Evolutionary conservation across 441 rosid species (phyloP).

Genomic region (Euphorbia corollata): DNA sequence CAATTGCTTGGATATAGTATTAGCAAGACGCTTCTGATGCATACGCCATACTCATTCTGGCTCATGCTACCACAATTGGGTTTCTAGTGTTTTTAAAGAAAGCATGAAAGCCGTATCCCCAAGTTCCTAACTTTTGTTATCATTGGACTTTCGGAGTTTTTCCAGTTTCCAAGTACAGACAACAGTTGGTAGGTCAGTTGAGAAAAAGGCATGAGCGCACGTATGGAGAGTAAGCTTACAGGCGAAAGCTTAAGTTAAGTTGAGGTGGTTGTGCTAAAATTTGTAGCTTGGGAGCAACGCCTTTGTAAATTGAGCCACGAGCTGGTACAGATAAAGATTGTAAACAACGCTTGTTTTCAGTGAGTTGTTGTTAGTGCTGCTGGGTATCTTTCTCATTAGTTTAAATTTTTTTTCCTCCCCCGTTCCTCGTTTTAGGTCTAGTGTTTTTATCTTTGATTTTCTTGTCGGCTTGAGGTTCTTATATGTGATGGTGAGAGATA

Average conservation of each 20-base stretch:
- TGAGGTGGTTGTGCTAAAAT: slow-evolving; percentile 16
- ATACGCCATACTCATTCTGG: slow-evolving; percentile 20
- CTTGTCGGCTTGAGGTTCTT: slow-evolving; percentile 21
- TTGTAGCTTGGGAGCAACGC: slow-evolving; percentile 22
- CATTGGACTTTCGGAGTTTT: slow-evolving; percentile 25
- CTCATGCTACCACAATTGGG: slow-evolving; percentile 32
- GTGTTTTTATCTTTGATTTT: background rate
- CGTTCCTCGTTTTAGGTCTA: slow-evolving; percentile 27
- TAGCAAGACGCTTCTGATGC: slow-evolving; percentile 17
- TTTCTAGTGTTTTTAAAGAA: slow-evolving; percentile 30
- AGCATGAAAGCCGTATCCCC: slow-evolving; percentile 35
- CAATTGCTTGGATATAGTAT: slow-evolving; percentile 72
- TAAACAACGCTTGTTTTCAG: slow-evolving; percentile 19
- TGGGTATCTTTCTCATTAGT: slow-evolving; percentile 38
- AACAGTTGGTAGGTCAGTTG: slow-evolving; percentile 25
- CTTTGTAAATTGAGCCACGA: slow-evolving; percentile 46
- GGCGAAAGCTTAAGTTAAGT: slow-evolving; percentile 19
- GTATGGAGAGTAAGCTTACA: slow-evolving; percentile 29
- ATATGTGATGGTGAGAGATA: slow-evolving; percentile 30
- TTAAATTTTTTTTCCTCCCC: slow-evolving; percentile 18
- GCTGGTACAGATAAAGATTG: slow-evolving; percentile 26
- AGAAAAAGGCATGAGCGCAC: slow-evolving; percentile 17
- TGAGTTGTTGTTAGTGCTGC: slow-evolving; percentile 32
- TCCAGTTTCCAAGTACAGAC: slow-evolving; percentile 20
- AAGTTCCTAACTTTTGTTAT: slow-evolving; percentile 24